Percentiles rank a stretch among this genome's conserved stretches.
Evolutionary conservation across 257 asterid genomes (phyloP).

Genomic region (Solanum ossicruentum): DNA sequence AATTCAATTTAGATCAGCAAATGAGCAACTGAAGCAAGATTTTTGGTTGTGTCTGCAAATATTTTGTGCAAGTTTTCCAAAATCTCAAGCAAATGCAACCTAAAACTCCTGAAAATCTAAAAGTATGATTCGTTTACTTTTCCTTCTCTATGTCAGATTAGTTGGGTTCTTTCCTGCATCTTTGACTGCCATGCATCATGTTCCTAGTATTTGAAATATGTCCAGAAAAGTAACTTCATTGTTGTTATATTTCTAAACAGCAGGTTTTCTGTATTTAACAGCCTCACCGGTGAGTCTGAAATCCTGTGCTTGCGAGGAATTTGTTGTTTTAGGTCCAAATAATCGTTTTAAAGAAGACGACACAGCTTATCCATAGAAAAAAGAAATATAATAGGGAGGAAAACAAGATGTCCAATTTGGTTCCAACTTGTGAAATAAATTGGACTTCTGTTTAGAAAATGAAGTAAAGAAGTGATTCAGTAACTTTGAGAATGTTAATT

Average conservation of each 20-base stretch:
- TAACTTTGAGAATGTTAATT: neutral
- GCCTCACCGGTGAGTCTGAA: neutral
- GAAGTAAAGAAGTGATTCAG: neutral
- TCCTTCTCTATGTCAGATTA: neutral
- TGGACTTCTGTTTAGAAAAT: neutral
- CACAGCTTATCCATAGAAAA: neutral
- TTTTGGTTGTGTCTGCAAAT: neutral
- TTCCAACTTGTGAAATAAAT: neutral
- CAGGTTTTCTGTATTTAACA: neutral
- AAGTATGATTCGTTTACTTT: neutral
- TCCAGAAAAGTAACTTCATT: neutral
- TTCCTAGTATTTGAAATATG: neutral
- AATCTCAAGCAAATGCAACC: neutral
- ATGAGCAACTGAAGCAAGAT: neutral
- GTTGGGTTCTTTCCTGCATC: neutral
- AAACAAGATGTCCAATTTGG: neutral
- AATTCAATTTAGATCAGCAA: neutral
- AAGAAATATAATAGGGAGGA: neutral
- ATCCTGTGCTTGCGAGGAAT: neutral
- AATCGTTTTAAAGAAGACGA: neutral
- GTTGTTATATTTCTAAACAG: neutral
- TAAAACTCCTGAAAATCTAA: neutral
- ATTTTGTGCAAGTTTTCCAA: neutral
- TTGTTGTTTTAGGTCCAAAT: neutral
- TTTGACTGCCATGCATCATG: neutral